Percentiles rank a stretch among this genome's conserved stretches.
Evolutionary conservation across 2,329 filamentous ascomycete species (phyloP).

Genomic region (Penicillium sp.): DNA sequence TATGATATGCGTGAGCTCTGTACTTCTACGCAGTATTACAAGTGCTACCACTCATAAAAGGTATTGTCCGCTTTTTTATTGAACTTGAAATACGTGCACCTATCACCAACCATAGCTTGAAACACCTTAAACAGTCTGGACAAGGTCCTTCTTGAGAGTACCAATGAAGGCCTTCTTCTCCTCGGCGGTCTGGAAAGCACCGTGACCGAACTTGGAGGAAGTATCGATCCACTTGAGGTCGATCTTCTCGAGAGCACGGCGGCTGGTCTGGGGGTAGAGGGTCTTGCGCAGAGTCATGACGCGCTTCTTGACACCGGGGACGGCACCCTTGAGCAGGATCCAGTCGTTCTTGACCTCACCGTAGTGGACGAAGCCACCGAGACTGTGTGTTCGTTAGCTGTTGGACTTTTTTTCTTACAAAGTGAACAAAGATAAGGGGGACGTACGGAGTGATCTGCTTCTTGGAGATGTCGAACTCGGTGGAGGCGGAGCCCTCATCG

Average conservation of each 20-base stretch:
- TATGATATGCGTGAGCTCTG: no score
- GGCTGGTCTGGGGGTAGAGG: slow-evolving; percentile 94
- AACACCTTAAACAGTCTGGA: slow-evolving; percentile 53
- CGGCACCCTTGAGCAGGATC: slow-evolving; percentile 94
- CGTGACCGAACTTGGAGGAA: slow-evolving; percentile 99
- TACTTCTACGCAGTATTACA: background rate
- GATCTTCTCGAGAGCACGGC: slow-evolving; percentile 97
- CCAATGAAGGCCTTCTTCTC: slow-evolving; percentile 98
- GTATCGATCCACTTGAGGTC: slow-evolving; percentile 99
- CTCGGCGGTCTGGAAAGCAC: slow-evolving; percentile 96
- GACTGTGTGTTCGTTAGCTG: slow-evolving; percentile 55
- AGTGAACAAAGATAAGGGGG: background rate
- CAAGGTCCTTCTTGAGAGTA: slow-evolving; percentile 98
- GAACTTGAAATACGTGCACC: slow-evolving; percentile 39
- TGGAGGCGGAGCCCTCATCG: slow-evolving; percentile 89
- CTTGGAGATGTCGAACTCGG: slow-evolving; percentile 95
- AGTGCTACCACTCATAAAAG: slow-evolving; percentile 3
- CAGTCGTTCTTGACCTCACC: slow-evolving; percentile 99
- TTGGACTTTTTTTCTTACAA: background rate
- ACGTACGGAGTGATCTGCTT: slow-evolving; percentile 99
- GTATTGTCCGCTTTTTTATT: slow-evolving; percentile 43
- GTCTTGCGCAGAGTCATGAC: slow-evolving; percentile 98
- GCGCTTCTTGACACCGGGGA: slow-evolving; percentile 99
- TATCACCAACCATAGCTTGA: slow-evolving; percentile 36
- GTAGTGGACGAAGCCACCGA: slow-evolving; percentile 99